Base-by-base conservation (phyloP, 257 asterid species). In the Plantago elongata region DNA sequence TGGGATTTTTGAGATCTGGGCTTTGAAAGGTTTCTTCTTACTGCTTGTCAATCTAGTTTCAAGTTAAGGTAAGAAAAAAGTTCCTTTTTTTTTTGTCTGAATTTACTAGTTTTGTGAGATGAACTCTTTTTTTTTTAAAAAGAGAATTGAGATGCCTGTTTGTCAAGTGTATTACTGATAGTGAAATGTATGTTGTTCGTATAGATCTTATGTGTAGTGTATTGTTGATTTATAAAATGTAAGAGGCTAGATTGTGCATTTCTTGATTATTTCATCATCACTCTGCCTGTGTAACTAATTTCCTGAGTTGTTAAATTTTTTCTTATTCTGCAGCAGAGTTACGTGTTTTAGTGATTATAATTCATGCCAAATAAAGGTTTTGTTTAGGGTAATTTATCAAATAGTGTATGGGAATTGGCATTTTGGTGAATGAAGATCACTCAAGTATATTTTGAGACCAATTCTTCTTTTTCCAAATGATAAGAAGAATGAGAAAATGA, bases 1-100 rank as follows among this genome's bases (percentile, higher is more conserved):
- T 82, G 79, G 78, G 71, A 67, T 68, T 78, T 64, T 72, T 77
- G 79, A 83, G 96, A 89, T 86, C 94, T 82, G 77, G 69, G 71
- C 52, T 65, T 68, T 84, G 77, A 86, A 45, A 61, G 67, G 40
- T 67, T 70, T 61, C 69, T 61, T 70, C 59, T n/a, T n/a, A n/a
- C 69, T 61, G 44, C 60, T 57, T 52, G 54, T 76, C 58, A 61
- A 49, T 76, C 70, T 59, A 56, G 40, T 74, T 68, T 65, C 63
- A 15, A 15, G 66, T 9, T 43, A 65, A 77, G 94, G 94, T 86
- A 75, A 67, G 73, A 54, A 34, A 45, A 49, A 48, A 42, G 59
- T 61, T 67, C 17, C 14, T 65, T 45, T 61, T 57, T 60, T 16
- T 62, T 6, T 17, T n/a, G n/a, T 22, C 13, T 64, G 40, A 7